Evolutionary conservation across 805 yeast species (phyloP).

Genomic region (Babjeviella inositovora): DNA sequence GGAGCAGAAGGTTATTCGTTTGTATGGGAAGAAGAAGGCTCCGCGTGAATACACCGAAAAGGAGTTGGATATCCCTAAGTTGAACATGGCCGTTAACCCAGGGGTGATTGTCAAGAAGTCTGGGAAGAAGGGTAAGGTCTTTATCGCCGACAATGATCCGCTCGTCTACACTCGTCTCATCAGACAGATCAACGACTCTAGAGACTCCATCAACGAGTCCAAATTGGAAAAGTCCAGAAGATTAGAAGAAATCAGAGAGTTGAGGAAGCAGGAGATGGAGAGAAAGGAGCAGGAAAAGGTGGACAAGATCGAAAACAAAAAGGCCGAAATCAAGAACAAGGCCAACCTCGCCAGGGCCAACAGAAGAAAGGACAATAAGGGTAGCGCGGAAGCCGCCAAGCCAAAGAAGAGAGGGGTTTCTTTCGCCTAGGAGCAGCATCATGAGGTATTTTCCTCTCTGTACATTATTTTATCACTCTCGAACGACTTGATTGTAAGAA

Average conservation of each 20-base stretch:
- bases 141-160: constrained; percentile 55
- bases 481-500: too few relatives aligned
- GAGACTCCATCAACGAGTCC: constrained; percentile 68
- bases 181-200: constrained; percentile 66
- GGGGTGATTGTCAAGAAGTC: constrained; percentile 55
- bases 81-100: constrained; percentile 75
- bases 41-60: constrained; percentile 53
- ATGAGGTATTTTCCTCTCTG: too few relatives aligned
- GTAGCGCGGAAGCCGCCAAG: constrained; percentile 16
- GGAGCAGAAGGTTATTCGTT: constrained; percentile 43
- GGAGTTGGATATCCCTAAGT: constrained; percentile 62
- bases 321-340: constrained; percentile 58
- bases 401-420: constrained; percentile 19
- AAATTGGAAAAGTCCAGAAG: constrained; percentile 82
- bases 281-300: constrained; percentile 60
- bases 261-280: constrained; percentile 78
- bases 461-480: too few relatives aligned
- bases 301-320: constrained; percentile 58
- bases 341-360: constrained; percentile 53
- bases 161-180: constrained; percentile 52
- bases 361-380: constrained; percentile 68
- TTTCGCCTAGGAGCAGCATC: too few relatives aligned
- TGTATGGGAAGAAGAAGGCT: constrained; percentile 47
- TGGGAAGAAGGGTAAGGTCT: constrained; percentile 82
- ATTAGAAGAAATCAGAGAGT: constrained; percentile 77